Evolutionary conservation across 768 basidiomycete species (phyloP), one percentile per base, ranked within the genome.

Genomic region (Kwoniella sp.): DNA sequence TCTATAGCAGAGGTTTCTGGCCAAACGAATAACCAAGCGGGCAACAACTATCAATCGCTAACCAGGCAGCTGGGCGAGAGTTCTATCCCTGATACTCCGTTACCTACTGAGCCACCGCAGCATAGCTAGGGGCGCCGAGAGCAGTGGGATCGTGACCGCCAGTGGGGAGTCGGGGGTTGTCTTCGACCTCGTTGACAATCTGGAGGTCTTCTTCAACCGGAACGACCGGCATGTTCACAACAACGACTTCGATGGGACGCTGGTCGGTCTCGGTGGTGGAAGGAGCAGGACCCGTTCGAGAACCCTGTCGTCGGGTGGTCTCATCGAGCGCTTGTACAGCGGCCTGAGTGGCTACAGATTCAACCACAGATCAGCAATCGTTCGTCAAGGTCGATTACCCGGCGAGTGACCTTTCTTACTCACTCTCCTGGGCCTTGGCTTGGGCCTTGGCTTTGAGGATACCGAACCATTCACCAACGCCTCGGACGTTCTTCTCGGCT

Each of bases 141-240:
- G 74, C 74, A 23, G 37, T 62, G 20, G 74, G 72, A 57, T 73
- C 71, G 58, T 68, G 66, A 17, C 73, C 73, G 25, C 71, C 73
- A n/a, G 70, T 45, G 23, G 71, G 61, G 30, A 68, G 69, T 50
- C 55, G 58, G 26, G 70, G 65, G 38, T 12, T 30, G 51, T 63
- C 62, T 34, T 63, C 55, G 45, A 55, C 62, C 2, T 62, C 52
- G 22, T 62, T 54, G 52, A 62, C 61, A 23, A 28, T 31, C 38
- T 41, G 38, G 3, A 12, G 29, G 2, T 53, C 51, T 4, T 25
- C 51, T 25, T 30, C 15, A 34, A 23, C 53, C 28, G 28, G 9
- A n/a, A 29, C n/a, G 53, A 30, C 34, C 4, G 55, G 26, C 17
- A 53, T 4, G 25, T 53, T 30, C 20, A 26, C 55, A 45, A 45